These are phyloP conservation scores for Russula virescens DNA, from an alignment of 768 basidiomycete species.

Conservation along the genomic window DNA sequence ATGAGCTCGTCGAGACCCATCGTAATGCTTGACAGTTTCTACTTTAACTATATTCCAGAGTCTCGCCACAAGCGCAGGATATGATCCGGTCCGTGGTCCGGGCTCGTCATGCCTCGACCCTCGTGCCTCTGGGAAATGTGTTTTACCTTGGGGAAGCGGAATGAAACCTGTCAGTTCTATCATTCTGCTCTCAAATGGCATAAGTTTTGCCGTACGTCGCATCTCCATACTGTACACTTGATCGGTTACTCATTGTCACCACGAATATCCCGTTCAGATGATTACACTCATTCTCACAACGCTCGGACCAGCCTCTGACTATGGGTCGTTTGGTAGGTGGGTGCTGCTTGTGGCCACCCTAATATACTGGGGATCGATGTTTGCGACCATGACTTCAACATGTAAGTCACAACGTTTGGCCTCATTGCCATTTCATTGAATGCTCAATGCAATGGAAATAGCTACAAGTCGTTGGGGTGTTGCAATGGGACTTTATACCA, in stretches of 20 bases:
- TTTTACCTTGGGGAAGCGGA: slow-evolving; percentile 68
- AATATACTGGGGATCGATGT: slow-evolving; percentile 78
- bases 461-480: slow-evolving; percentile 62
- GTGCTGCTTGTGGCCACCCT: slow-evolving; percentile 62
- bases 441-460: slow-evolving; percentile 25
- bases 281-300: slow-evolving; percentile 82
- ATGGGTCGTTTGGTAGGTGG: slow-evolving; percentile 77
- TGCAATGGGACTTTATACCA: slow-evolving; percentile 73
- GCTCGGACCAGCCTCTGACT: slow-evolving; percentile 57
- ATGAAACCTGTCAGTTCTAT: slow-evolving; percentile 70
- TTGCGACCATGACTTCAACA: slow-evolving; percentile 67
- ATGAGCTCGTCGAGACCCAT: no score
- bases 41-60: no score
- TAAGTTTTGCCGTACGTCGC: slow-evolving; percentile 61
- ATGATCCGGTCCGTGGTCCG: slow-evolving; percentile 60
- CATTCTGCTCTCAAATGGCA: slow-evolving; percentile 69
- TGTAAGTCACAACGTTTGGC: slow-evolving; percentile 37
- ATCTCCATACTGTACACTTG: background rate
- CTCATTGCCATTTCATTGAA: no score
- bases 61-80: slow-evolving; percentile 65
- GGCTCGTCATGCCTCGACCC: slow-evolving; percentile 60
- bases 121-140: slow-evolving; percentile 63
- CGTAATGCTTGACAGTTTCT: no score
- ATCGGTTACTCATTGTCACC: background rate
- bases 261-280: slow-evolving; percentile 35